Base-by-base conservation (phyloP, 208 protist species). In the Trypanosoma platydactyli region DNA sequence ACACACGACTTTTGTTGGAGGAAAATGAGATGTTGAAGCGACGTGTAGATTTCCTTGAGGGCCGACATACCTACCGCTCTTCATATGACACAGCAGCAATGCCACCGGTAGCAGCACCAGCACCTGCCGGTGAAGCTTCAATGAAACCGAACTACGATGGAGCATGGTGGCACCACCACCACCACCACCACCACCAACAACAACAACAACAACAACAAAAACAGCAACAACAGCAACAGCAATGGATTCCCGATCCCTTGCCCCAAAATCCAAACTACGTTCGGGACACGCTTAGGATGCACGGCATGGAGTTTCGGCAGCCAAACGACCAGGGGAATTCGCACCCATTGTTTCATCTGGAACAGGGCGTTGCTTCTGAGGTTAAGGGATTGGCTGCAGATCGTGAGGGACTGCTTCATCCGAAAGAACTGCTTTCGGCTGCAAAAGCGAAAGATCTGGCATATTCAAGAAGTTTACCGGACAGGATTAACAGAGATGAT, bases 1-100 rank as follows among this genome's bases (percentile, higher is more conserved):
- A 77, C 1, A 82, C 89, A 68, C 53, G 84, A 62, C 60, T 42
- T 22, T 62, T 94, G 1, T 45, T 83, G n/a, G 25, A 68, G 9
- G 79, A 89, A 24, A 93, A 92, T 56, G 66, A 69, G 25, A 50
- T 38, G 25, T 57, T 92, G 59, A 57, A 66, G 42, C 38, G 45
- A 29, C 51, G 65, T 6, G 65, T 72, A 7, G 22, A 54, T n/a
- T 74, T 64, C 40, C 57, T 72, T 25, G 64, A 70, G 57, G 48
- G 38, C 16, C 16, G 49, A 24, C 49, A 24, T 29, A 33, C 15
- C 38, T 16, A 13, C 35, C 15, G 11, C 15, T 41, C 45, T 12
- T 22, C 20, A n/a, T 40, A 16, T 42, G 33, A 15, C 33, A 54
- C 22, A 18, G 13, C 49, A 46, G 24, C 33, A 38, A 38, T 9